Base-by-base conservation (phyloP, 1,139 yeast species). In the Citeromyces hawaiiensis region DNA sequence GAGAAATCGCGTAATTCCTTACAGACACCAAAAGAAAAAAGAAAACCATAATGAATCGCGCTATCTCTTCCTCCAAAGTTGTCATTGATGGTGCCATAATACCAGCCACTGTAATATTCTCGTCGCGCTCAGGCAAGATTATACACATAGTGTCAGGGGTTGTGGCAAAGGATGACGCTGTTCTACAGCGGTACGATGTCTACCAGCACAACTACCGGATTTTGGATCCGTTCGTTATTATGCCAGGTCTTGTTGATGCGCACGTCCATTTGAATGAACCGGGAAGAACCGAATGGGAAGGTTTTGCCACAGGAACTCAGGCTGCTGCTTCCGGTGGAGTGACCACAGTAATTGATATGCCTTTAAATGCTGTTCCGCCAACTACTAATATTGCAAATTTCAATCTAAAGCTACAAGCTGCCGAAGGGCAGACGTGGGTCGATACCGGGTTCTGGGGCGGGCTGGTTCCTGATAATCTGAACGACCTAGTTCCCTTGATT, bases 381-480 rank as follows among this genome's bases (percentile, higher is more conserved):
- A 88, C 96, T 1, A 87, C 96, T 1, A 85, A 83, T 2, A 68
- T 87, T 2, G 75, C 70, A 44, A 85, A 87, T 58, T 73, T 88
- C 53, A 68, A 81, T 43, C 62, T 70, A 44, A 88, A 88, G 55
- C 65, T 85, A 43, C 64, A 68, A 14, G 96, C 96, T 1, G 93
- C 96, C 2, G 60, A 65, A 45, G 81, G 76, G 40, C 83, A 87
- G 56, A 72, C 88, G 44, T 87, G 94, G 94, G 93, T 83, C 31
- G 96, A 88, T 53, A 87, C 83, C 10, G 96, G 87, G 0, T 87
- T 88, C 57, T 88, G 96, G 96, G 97, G 96, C 40, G 97, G 96
- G 0, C 63, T 87, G 46, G 72, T 88, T 32, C 97, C 96, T 4
- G 70, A 68, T 43, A 88, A 88, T 56, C 56, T 79, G 43, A 61